Percentiles rank a stretch among this genome's conserved stretches.
Conservation (phyloP, 345 rosid species). For the Salix arbutifolia region DNA sequence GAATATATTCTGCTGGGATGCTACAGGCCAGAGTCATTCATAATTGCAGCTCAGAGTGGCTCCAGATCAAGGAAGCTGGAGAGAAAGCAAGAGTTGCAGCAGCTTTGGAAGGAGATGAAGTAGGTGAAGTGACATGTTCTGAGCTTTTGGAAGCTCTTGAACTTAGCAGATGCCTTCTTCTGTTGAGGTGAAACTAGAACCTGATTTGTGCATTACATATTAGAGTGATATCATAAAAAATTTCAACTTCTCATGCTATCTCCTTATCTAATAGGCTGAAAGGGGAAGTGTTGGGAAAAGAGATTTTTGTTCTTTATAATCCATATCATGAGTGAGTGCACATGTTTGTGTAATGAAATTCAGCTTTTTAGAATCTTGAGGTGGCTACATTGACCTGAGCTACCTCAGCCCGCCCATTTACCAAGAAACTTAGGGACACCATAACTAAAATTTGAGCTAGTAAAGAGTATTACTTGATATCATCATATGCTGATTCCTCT, state of each 20-base stretch:
- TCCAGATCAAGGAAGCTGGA: conserved; percentile 80
- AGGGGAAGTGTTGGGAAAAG: background rate
- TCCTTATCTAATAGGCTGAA: background rate
- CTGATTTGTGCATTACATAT: background rate
- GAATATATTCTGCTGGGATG: conserved; percentile 9
- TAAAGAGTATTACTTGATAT: background rate
- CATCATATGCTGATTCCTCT: background rate
- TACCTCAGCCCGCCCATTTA: background rate
- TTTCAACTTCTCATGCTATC: background rate
- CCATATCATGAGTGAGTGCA: background rate
- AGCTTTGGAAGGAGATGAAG: conserved; percentile 69
- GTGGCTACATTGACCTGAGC: background rate
- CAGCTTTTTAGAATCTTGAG: background rate
- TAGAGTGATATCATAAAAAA: background rate
- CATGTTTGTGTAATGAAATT: background rate
- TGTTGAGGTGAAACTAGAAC: conserved; percentile 68
- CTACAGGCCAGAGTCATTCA: conserved; percentile 91
- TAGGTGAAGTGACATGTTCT: conserved; percentile 85
- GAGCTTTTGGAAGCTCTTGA: conserved; percentile 99
- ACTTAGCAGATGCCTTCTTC: conserved; percentile 88
- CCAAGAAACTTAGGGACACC: background rate
- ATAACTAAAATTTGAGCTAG: background rate
- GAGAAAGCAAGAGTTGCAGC: conserved; percentile 84
- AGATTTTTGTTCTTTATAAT: background rate
- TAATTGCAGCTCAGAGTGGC: conserved; percentile 83